A percentile compares a stretch with the other conserved stretches of the same genome.
Evolutionary conservation across 2,329 filamentous ascomycete species (phyloP).

Genomic region (Trichoderma pleuroti): DNA sequence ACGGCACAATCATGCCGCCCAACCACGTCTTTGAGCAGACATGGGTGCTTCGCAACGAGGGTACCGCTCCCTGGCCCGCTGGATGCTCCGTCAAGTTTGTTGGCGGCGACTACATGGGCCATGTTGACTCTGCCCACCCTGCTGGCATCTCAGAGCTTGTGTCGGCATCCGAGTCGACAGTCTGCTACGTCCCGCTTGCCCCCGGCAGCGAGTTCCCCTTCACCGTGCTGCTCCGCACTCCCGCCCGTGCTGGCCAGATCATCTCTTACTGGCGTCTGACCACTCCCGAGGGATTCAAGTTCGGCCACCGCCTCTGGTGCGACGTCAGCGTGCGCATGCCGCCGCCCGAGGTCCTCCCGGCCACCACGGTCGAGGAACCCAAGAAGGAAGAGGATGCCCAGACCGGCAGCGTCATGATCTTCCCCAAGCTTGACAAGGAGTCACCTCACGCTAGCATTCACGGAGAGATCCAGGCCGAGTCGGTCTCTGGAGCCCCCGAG

Average conservation of each 20-base stretch:
- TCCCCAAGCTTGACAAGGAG: conserved; percentile 94
- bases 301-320: conserved; percentile 94
- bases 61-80: conserved; percentile 74
- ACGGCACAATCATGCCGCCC: conserved; percentile 69
- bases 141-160: conserved; percentile 74
- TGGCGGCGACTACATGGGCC: conserved; percentile 94
- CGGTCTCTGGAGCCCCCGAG: neutral
- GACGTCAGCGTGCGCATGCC: conserved; percentile 68
- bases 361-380: conserved; percentile 24
- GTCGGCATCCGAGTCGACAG: conserved; percentile 77
- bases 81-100: conserved; percentile 89
- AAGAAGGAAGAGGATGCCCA: conserved; percentile 35
- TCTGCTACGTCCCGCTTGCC: conserved; percentile 64
- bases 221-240: conserved; percentile 79
- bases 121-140: conserved; percentile 75
- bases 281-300: conserved; percentile 72
- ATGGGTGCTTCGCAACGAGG: conserved; percentile 87
- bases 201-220: conserved; percentile 76
- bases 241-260: conserved; percentile 68
- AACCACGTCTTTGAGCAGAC: conserved; percentile 80
- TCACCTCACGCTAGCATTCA: conserved; percentile 80
- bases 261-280: conserved; percentile 98
- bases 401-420: conserved; percentile 75
- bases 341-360: conserved; percentile 28
- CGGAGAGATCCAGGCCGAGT: conserved; percentile 51